Evolutionary conservation across 805 yeast species (phyloP).

Genomic region (Starmerella sp.): DNA sequence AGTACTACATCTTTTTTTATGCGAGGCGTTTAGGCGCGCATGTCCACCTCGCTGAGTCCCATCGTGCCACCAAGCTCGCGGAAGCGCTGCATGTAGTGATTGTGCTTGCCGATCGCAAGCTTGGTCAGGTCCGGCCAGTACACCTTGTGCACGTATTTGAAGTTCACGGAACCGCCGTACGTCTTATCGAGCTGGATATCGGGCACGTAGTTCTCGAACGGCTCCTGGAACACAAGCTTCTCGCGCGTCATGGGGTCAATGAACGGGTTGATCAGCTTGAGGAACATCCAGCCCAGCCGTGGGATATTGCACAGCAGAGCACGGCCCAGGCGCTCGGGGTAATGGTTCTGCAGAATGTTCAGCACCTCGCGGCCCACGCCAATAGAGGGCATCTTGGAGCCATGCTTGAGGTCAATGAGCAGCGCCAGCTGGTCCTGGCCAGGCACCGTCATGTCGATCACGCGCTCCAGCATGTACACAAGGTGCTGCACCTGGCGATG

Average conservation of each 20-base stretch:
- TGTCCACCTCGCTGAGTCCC: conserved; percentile 75
- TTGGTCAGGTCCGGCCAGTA: conserved; percentile 68
- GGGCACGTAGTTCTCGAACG: conserved; percentile 75
- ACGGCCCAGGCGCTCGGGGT: conserved; percentile 92
- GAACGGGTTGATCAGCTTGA: conserved; percentile 86
- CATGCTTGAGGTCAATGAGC: conserved; percentile 83
- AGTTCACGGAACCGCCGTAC: conserved; percentile 78
- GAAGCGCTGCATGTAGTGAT: conserved; percentile 57
- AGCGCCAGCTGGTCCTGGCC: conserved; percentile 93
- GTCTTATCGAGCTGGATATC: conserved; percentile 66
- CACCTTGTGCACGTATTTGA: conserved; percentile 64
- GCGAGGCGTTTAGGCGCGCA: conserved; percentile 34
- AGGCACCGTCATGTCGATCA: conserved; percentile 87
- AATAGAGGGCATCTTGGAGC: conserved; percentile 73
- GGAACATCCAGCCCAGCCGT: conserved; percentile 83
- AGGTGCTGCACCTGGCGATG: conserved; percentile 91
- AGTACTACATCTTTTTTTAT: background rate
- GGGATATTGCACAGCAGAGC: conserved; percentile 90
- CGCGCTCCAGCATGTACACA: conserved; percentile 85
- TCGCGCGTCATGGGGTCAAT: conserved; percentile 93
- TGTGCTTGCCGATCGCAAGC: conserved; percentile 48
- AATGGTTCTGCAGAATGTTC: conserved; percentile 89
- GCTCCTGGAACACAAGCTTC: conserved; percentile 83
- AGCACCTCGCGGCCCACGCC: conserved; percentile 83
- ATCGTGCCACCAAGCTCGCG: conserved; percentile 56